phyloP scores from a whole-genome alignment of 2,329 filamentous ascomycete species.

The Celoporthe dispersa region DNA sequence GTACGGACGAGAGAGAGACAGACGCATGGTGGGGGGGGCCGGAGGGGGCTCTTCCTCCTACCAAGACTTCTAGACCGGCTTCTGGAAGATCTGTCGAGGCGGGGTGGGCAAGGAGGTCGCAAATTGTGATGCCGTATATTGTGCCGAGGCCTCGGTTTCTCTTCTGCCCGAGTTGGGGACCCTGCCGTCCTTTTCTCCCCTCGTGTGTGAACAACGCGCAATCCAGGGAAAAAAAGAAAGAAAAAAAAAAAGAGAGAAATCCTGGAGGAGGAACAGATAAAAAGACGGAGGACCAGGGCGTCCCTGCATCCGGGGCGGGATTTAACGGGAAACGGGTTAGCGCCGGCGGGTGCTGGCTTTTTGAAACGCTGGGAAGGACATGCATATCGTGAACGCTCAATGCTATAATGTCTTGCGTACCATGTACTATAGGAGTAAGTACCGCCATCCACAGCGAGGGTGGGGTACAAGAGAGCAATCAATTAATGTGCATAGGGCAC shows the following conservation, averaged over 20 bases:
- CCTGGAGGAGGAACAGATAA: neutral
- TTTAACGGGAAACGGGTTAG: neutral
- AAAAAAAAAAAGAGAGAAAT: neutral
- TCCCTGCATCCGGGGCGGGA: constrained; percentile 4
- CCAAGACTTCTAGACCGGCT: constrained; percentile 5
- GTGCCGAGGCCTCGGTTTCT: neutral
- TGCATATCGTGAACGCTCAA: constrained; percentile 12
- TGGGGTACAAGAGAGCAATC: neutral
- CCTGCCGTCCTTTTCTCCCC: neutral
- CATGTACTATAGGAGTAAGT: neutral
- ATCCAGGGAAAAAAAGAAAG: neutral
- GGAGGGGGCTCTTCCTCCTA: neutral
- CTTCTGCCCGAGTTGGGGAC: neutral
- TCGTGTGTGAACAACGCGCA: neutral
- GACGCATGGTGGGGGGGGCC: no score
- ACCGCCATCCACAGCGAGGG: neutral
- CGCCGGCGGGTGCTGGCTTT: constrained; percentile 12
- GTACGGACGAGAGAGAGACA: neutral
- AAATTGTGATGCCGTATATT: neutral
- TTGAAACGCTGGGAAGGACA: constrained; percentile 12
- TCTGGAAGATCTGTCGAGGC: neutral
- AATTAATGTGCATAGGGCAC: neutral
- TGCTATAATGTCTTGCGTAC: constrained; percentile 4
- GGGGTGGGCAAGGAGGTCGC: neutral
- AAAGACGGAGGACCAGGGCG: neutral